phyloP scores from a whole-genome alignment of 2,329 filamentous ascomycete genomes.

The Aspergillus sp. region DNA sequence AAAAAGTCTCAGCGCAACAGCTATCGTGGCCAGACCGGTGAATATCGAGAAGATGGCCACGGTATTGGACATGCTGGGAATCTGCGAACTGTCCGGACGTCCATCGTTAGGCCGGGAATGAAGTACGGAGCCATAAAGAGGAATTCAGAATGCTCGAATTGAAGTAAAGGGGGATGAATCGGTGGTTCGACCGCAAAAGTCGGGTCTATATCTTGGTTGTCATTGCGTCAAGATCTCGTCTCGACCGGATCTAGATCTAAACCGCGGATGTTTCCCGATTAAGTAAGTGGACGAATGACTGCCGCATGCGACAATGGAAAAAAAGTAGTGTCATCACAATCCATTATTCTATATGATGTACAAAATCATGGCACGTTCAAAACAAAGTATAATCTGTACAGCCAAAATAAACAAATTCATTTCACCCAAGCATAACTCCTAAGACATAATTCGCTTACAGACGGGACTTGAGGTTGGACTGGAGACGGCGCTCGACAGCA shows the following conservation, averaged over 20 bases:
- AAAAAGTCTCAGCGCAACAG: conserved; percentile 17
- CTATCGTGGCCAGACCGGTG: conserved; percentile 11
- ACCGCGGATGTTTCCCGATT: background rate
- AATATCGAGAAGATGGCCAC: conserved; percentile 15
- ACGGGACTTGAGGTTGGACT: conserved; percentile 54
- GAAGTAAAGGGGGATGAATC: too few relatives aligned
- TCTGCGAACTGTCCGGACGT: too few relatives aligned
- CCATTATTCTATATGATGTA: background rate
- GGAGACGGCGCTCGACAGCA: conserved; percentile 85
- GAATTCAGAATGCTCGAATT: too few relatives aligned
- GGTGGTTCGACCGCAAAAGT: too few relatives aligned
- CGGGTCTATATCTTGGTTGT: background rate
- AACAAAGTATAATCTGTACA: too few relatives aligned
- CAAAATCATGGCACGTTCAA: background rate
- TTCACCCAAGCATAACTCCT: conserved; percentile 2
- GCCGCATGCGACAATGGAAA: background rate
- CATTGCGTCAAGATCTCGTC: conserved; percentile 11
- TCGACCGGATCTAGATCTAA: background rate
- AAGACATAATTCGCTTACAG: conserved; percentile 19
- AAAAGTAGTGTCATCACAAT: background rate
- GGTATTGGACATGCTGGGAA: conserved; percentile 4
- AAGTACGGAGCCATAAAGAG: too few relatives aligned
- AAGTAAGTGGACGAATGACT: background rate
- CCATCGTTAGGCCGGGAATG: too few relatives aligned
- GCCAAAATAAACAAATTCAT: too few relatives aligned